Percentiles rank a stretch among this genome's conserved stretches.
Conservation (phyloP, 345 rosid species). For the Eucalyptus marginata region DNA sequence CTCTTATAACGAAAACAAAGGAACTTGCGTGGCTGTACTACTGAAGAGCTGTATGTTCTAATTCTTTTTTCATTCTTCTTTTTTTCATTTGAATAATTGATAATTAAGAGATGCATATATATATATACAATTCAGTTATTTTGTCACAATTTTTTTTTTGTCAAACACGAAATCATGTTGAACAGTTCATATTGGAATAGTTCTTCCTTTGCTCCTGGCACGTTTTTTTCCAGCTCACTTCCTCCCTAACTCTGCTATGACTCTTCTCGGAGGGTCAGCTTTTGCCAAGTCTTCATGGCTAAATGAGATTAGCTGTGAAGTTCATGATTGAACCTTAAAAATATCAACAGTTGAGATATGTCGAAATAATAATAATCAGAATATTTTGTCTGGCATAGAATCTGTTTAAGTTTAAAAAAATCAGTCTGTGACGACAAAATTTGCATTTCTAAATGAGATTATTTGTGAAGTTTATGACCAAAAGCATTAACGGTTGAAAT, state of each 20-base stretch:
- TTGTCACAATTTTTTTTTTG: neutral
- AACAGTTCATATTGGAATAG: neutral
- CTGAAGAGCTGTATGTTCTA: neutral
- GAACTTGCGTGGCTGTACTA: neutral
- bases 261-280: neutral
- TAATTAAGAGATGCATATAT: neutral
- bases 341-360: neutral
- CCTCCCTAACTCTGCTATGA: neutral
- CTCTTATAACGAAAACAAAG: neutral
- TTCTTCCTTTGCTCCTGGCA: neutral
- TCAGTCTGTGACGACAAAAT: neutral
- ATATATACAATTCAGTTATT: no score
- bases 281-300: neutral
- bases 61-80: neutral
- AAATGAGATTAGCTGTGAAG: neutral
- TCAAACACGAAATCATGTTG: neutral
- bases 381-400: neutral
- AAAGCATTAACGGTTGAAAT: neutral
- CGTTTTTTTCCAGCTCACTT: neutral
- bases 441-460: neutral
- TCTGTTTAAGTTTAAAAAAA: neutral
- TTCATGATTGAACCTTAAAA: neutral
- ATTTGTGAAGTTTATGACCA: neutral
- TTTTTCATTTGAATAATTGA: no score
- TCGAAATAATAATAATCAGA: neutral